A percentile compares a stretch with the other conserved stretches of the same genome.
Conservation (phyloP, 2,329 filamentous ascomycete species). For the Epichloe uncinata region DNA sequence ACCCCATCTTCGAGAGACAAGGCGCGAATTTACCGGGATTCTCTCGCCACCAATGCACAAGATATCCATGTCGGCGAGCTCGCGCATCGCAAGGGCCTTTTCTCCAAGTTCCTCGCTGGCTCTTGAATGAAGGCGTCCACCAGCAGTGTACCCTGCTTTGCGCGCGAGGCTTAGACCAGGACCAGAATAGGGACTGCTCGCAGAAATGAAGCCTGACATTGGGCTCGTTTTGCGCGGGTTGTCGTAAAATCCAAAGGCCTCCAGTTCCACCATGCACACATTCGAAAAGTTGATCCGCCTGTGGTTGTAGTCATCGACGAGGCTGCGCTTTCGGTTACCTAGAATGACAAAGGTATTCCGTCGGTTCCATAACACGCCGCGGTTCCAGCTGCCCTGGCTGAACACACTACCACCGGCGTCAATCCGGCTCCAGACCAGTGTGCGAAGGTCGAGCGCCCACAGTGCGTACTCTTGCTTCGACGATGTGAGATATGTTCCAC, state of each 20-base stretch:
- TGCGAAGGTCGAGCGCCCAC: constrained; percentile 84
- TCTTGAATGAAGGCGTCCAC: constrained; percentile 61
- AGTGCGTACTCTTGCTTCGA: constrained; percentile 97
- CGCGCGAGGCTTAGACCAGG: constrained; percentile 42
- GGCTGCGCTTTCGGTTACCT: constrained; percentile 80
- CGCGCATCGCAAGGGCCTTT: constrained; percentile 63
- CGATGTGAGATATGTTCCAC: constrained; percentile 91
- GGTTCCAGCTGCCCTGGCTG: constrained; percentile 94
- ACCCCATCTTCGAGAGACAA: constrained; percentile 82
- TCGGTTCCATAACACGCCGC: constrained; percentile 83
- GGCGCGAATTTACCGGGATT: constrained; percentile 83
- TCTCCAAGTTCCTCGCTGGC: constrained; percentile 79
- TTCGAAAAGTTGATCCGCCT: constrained; percentile 95
- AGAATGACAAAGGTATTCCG: constrained; percentile 93
- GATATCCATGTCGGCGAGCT: constrained; percentile 93
- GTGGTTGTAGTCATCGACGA: constrained; percentile 97
- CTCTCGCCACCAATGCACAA: constrained; percentile 82
- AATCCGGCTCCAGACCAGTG: constrained; percentile 86
- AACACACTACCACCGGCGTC: constrained; percentile 92
- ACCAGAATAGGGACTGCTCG: constrained; percentile 55
- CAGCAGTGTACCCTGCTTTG: constrained; percentile 53
- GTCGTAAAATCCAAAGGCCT: constrained; percentile 94
- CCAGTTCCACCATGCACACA: constrained; percentile 90
- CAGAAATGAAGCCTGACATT: constrained; percentile 72
- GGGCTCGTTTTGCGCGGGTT: constrained; percentile 72